Evolutionary conservation across 495 filamentous ascomycete genomes (phyloP), one percentile per base, ranked within the genome.

Genomic region (Neurospora tetraspora): DNA sequence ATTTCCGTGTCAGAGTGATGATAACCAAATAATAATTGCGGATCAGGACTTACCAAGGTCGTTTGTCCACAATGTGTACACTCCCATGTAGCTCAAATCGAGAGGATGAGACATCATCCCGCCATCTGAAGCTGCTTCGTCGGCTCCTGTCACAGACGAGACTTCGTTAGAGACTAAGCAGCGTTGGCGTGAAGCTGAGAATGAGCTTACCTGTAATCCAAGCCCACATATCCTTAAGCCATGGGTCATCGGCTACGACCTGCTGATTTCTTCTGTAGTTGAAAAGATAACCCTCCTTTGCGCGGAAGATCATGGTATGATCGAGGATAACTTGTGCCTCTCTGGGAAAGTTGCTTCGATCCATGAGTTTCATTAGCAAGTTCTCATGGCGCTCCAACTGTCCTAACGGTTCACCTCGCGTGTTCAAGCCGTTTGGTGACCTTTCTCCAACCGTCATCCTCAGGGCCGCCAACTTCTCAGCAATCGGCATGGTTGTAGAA

Each of bases 41-140:
- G 23, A 37, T 34, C 9, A 7, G 16, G 12, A 74, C 85, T 68
- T 78, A 91, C 92, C 90, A 69, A 94, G 79, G 42, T 92, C 85
- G 76, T 92, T 91, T 39, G 83, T 90, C 94, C 94, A 98, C 18
- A 97, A 87, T 43, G 87, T 87, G 71, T 87, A 84, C 53, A 98
- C 90, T 4, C 96, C 96, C 77, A 97, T 80, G 79, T 93, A 99
- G 76, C 90, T 94, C 47, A 97, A 79, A 76, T 98, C 96, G 7
- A 97, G 80, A 2, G 87, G 84, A 47, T 89, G 85, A n/a, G 87
- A 82, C 61, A 92, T 85, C 93, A 97, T 95, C 5, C 89, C 88
- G 43, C 89, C 87, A 69, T 90, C 85, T 31, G 85, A 81, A 16
- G 92, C 92, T 47, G 88, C 87, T 23, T 83, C 82, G 20, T 89